Base-by-base conservation (phyloP, 805 yeast genomes). In the Ogataea neopini region DNA sequence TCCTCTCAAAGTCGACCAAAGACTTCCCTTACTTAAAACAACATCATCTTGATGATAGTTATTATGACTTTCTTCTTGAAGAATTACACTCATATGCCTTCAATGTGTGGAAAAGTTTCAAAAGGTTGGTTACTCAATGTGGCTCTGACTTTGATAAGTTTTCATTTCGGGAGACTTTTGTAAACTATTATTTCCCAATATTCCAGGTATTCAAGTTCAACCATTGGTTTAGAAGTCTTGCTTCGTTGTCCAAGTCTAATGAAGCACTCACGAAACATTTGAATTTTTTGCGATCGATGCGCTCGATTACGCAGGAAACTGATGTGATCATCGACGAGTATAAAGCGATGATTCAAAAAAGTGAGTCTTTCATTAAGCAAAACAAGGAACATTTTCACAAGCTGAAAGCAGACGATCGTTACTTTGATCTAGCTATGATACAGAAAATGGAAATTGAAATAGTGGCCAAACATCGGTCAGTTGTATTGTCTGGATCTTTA, bases 151-250 rank as follows among this genome's bases (percentile, higher is more conserved):
- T 36, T 14, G 52, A 49, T 19, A 32, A 32, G 32, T 42, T 19
- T 20, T 40, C 45, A 6, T 56, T 56, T 41, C 29, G 42, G 22
- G 49, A 48, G 13, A 15, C 44, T 4, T 50, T 50, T 30, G 42
- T 47, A 20, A 30, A 44, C 23, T 33, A 40, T 6, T 56, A 49
- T 34, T 56, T 45, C 42, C 57, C 57, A 10, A 19, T 32, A 1
- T 53, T 56, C 39, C 60, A 53, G 37, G 60, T 48, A 14, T 56
- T 53, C 48, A 56, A 56, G 37, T 53, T 45, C 44, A 56, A 56
- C 29, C 60, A 56, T 42, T 51, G 56, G 57, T 48, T 56, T 20
- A 45, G 57, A 35, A 53, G 53, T 39, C 50, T 56, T 23, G 53
- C 54, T 2, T 38, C 51, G n/a, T 37, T 56, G 10, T 48, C 52